Percentiles rank a stretch among this genome's conserved stretches.
Evolutionary conservation across 139 green algal species (phyloP).

Genomic region (Asterochloris erici): DNA sequence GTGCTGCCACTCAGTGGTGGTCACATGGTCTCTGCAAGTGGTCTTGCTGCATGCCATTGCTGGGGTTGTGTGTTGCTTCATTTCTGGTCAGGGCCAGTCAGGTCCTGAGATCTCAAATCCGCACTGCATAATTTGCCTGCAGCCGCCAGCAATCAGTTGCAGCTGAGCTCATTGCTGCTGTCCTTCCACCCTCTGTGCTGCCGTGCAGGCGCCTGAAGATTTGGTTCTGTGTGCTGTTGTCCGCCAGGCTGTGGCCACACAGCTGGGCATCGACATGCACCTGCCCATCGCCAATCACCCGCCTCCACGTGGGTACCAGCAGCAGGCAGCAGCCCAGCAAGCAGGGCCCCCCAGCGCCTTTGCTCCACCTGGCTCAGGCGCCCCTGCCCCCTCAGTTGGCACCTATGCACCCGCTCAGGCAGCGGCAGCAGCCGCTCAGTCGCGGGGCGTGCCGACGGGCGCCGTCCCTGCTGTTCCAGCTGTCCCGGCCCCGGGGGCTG

Average conservation of each 20-base stretch:
- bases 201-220: not conserved
- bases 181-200: no score
- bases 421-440: not conserved
- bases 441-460: no score
- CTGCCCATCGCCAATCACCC: not conserved
- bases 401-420: not conserved
- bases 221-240: slow-evolving; percentile 7
- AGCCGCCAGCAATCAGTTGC: no score
- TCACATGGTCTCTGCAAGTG: no score
- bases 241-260: not conserved
- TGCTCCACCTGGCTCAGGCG: not conserved
- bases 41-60: no score
- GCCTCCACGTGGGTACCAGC: not conserved
- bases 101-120: no score
- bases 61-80: no score
- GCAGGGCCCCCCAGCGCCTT: not conserved
- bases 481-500: not conserved
- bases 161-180: no score
- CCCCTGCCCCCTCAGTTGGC: not conserved
- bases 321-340: not conserved
- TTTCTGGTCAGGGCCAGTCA: no score
- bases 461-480: not conserved
- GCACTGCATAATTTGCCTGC: no score
- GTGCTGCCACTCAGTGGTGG: no score
- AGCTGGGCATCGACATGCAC: not conserved